Base-by-base conservation (phyloP, 2,329 filamentous ascomycete species). In the Scedosporium apiospermum region DNA sequence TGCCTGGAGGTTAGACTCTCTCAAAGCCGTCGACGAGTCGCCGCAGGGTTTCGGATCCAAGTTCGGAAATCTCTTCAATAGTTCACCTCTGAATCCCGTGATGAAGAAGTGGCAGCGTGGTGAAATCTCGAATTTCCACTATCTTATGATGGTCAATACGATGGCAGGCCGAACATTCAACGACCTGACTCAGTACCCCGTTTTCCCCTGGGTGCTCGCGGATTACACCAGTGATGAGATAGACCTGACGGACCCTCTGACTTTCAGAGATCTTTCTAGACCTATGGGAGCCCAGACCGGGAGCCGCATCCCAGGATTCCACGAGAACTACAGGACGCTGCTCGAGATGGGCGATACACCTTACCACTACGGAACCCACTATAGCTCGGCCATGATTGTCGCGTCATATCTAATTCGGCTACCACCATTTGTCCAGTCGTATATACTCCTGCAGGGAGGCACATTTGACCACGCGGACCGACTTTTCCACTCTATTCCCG, bases 331-430 rank as follows among this genome's bases (percentile, higher is more conserved):
- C 72, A 86, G 88, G 67, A 90, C 91, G 16, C 88, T 99, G 72
- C 88, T 88, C 0, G 95, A 98, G 71, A 96, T 99, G 80, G 91
- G 88, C 6, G 93, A 96, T 57, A 88, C 90, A 0, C 90, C 95
- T 0, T 99, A 97, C 72, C 95, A 99, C 72, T 99, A 98, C 68
- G 95, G 95, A 18, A 99, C 96, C 0, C 96, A 99, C 72, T 99
- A 99, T 73, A 98, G 95, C 1, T 98, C 95, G 2, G 95, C 95
- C 6, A 99, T 98, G 95, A 97, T 96, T 64, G 95, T 99, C 6
- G 92, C 92, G 12, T 97, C 93, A 0, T 99, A 97, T 70, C 82
- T 99, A 49, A 97, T 99, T 69, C 88, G 95, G 18, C 81, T 99
- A 16, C 93, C 96, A 60, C 95, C 95, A 0, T 99, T 98, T 72